A percentile compares a stretch with the other conserved stretches of the same genome.
phyloP scores from a whole-genome alignment of 2,329 filamentous ascomycete species.

The Penicillium sclerotigenum region DNA sequence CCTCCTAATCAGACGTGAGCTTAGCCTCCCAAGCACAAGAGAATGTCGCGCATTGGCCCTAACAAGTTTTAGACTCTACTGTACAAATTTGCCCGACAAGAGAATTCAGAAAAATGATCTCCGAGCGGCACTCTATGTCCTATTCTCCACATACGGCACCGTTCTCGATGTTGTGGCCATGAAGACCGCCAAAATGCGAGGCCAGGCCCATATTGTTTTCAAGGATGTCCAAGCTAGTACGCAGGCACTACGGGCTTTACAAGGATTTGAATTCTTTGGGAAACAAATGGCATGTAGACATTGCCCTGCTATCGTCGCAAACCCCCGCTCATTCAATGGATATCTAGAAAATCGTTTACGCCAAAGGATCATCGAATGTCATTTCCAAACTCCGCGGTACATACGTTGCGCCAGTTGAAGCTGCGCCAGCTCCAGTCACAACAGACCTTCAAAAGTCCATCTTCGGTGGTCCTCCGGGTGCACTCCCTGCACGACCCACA shows the following conservation, averaged over 20 bases:
- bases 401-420: slow-evolving; percentile 65
- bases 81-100: slow-evolving; percentile 85
- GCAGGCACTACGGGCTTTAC: slow-evolving; percentile 84
- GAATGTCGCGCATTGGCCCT: slow-evolving; percentile 13
- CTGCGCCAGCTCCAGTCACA: slow-evolving; percentile 53
- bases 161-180: slow-evolving; percentile 89
- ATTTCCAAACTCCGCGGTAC: slow-evolving; percentile 90
- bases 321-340: slow-evolving; percentile 1
- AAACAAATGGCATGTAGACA: slow-evolving; percentile 68
- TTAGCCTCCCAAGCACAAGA: slow-evolving; percentile 7
- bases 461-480: slow-evolving; percentile 61
- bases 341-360: slow-evolving; percentile 79
- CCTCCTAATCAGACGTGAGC: slow-evolving; percentile 74
- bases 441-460: slow-evolving; percentile 77
- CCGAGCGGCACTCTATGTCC: slow-evolving; percentile 80
- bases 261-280: slow-evolving; percentile 83
- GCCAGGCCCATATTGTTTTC: slow-evolving; percentile 91
- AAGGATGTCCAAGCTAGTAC: slow-evolving; percentile 87
- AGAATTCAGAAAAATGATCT: slow-evolving; percentile 78
- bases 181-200: slow-evolving; percentile 88
- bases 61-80: slow-evolving; percentile 67
- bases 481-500: slow-evolving; percentile 51
- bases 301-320: background rate
- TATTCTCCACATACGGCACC: slow-evolving; percentile 90
- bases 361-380: slow-evolving; percentile 81